phyloP scores from a whole-genome alignment of 805 yeast genomes.

The Pichia scutulata region DNA sequence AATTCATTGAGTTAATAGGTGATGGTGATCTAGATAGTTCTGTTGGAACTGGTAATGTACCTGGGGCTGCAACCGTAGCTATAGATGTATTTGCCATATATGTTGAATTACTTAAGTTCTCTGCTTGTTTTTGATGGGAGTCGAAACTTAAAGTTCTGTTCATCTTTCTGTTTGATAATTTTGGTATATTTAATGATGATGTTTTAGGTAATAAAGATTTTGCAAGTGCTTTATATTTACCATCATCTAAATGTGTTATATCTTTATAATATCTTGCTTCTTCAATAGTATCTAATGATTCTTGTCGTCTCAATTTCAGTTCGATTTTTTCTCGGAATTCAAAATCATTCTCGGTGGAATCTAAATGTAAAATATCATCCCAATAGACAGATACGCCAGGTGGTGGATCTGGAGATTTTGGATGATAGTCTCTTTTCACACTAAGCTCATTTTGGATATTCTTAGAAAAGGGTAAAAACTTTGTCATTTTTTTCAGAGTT shows the following conservation, averaged over 20 bases:
- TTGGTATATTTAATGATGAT: slow-evolving; percentile 10
- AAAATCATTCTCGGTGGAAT: slow-evolving; percentile 17
- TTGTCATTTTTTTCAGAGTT: slow-evolving; percentile 3
- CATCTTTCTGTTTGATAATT: background rate
- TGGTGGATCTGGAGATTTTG: slow-evolving; percentile 6
- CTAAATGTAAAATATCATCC: slow-evolving; percentile 5
- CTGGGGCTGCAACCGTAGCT: background rate
- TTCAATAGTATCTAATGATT: slow-evolving; percentile 51
- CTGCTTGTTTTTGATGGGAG: no score
- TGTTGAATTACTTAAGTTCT: background rate
- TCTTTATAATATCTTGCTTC: slow-evolving; percentile 53
- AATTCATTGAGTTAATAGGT: background rate
- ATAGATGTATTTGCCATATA: background rate
- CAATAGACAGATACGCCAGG: slow-evolving; percentile 4
- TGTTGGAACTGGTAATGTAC: background rate
- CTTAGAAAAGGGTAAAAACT: background rate
- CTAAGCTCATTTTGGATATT: background rate
- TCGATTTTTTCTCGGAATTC: slow-evolving; percentile 29
- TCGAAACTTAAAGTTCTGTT: background rate
- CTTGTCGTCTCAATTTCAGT: slow-evolving; percentile 42
- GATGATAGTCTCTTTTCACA: slow-evolving; percentile 4
- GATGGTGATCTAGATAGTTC: background rate
- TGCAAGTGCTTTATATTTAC: slow-evolving; percentile 62
- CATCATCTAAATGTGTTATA: slow-evolving; percentile 54
- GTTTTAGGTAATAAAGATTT: slow-evolving; percentile 40